A percentile compares a stretch with the other conserved stretches of the same genome.
These are phyloP conservation scores for Amanita phalloides DNA, from an alignment of 768 basidiomycete genomes.

Conservation along the genomic window DNA sequence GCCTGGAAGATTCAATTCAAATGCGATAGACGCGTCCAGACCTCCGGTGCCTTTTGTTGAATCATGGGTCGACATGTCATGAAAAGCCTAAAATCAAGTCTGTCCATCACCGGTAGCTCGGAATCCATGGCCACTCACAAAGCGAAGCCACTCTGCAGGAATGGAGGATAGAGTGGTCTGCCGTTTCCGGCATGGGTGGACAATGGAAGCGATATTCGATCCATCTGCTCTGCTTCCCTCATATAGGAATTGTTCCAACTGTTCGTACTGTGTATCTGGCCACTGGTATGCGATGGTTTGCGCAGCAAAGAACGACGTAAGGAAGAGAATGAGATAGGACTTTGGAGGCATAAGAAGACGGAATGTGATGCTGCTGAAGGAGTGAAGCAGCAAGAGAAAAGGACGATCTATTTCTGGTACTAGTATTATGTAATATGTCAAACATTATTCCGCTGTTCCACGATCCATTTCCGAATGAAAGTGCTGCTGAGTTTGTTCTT, in stretches of 20 bases:
- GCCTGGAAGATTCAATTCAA: conserved; percentile 31
- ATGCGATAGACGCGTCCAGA: conserved; percentile 38
- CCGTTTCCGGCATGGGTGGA: conserved; percentile 18
- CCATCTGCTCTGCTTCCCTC: conserved; percentile 23
- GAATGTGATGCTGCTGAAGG: conserved; percentile 1
- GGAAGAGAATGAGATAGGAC: background rate
- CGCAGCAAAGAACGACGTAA: background rate
- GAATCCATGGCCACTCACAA: conserved; percentile 14
- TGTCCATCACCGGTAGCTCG: background rate
- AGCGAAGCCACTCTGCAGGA: conserved; percentile 29
- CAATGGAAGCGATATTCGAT: conserved; percentile 19
- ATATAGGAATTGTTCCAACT: conserved; percentile 23
- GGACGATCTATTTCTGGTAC: background rate
- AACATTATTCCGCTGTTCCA: conserved; percentile 10
- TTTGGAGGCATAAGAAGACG: background rate
- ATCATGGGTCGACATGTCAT: conserved; percentile 39
- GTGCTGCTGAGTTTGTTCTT: conserved; percentile 92
- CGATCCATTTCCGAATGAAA: conserved; percentile 85
- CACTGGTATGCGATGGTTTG: conserved; percentile 13
- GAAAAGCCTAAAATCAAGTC: conserved; percentile 27
- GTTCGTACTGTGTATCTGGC: conserved; percentile 26
- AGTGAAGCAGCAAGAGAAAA: conserved; percentile 4
- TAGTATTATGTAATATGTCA: background rate
- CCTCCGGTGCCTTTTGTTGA: conserved; percentile 35
- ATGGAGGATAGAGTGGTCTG: conserved; percentile 20